Percentiles rank a stretch among this genome's conserved stretches.
These are phyloP conservation scores for Kalmusia sp. DNA, from an alignment of 2,329 filamentous ascomycete genomes.

Conservation along the genomic window DNA sequence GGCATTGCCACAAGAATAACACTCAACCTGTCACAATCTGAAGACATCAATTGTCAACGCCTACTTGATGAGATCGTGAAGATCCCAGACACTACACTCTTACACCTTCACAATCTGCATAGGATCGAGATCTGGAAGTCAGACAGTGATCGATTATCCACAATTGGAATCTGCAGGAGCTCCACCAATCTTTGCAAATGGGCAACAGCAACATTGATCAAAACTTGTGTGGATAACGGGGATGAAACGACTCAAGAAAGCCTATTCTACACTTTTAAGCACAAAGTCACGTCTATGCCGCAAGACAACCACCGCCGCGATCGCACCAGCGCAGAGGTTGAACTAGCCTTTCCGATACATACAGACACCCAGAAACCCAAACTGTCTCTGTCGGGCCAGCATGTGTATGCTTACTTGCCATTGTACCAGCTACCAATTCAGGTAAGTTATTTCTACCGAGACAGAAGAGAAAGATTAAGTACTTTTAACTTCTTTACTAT, in stretches of 20 bases:
- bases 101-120: slow-evolving; percentile 19
- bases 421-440: slow-evolving; percentile 21
- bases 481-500: too few species aligned
- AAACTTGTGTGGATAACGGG: too few species aligned
- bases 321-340: slow-evolving; percentile 10
- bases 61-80: slow-evolving; percentile 12
- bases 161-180: too few species aligned
- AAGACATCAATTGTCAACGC: slow-evolving; percentile 6
- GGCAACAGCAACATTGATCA: too few species aligned
- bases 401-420: slow-evolving; percentile 30
- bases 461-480: background rate
- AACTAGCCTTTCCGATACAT: slow-evolving; percentile 32
- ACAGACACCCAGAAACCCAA: slow-evolving; percentile 18
- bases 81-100: slow-evolving; percentile 20
- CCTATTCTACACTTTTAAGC: too few species aligned
- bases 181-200: too few species aligned
- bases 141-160: too few species aligned
- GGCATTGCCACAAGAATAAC: slow-evolving; percentile 26
- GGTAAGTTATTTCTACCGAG: slow-evolving; percentile 15
- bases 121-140: too few species aligned
- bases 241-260: too few species aligned
- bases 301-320: too few species aligned
- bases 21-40: slow-evolving; percentile 8
- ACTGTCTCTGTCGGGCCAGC: slow-evolving; percentile 17
- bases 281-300: too few species aligned